These are phyloP conservation scores for Turnera subulata DNA, from an alignment of 345 rosid genomes.

Conservation along the genomic window DNA sequence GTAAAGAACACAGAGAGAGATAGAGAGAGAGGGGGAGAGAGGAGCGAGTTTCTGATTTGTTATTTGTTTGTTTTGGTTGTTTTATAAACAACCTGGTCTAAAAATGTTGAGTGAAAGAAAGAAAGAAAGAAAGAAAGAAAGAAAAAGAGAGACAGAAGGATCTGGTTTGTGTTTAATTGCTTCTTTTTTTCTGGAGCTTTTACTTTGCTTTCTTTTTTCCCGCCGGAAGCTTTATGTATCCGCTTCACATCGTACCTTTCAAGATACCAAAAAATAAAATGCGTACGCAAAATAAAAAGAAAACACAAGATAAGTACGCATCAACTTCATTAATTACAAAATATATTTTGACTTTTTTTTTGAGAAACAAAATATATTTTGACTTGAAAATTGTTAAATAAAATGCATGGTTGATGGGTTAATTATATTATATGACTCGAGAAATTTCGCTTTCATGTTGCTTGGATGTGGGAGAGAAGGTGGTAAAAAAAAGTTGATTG, in stretches of 20 bases:
- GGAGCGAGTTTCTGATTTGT: slow-evolving; percentile 17
- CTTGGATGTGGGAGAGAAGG: too few relatives aligned
- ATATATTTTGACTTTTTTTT: too few relatives aligned
- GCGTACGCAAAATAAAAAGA: too few relatives aligned
- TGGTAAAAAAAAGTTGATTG: too few relatives aligned
- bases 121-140: slow-evolving; percentile 6
- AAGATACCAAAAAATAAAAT: slow-evolving; percentile 4
- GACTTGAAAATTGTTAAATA: too few relatives aligned
- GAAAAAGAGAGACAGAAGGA: background rate
- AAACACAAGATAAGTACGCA: too few relatives aligned
- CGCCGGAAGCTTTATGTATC: slow-evolving; percentile 50
- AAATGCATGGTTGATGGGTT: too few relatives aligned
- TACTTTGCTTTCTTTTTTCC: slow-evolving; percentile 30
- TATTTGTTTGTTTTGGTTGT: background rate
- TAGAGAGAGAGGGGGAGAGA: slow-evolving; percentile 21
- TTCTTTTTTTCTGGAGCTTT: slow-evolving; percentile 4
- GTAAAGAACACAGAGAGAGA: slow-evolving; percentile 1
- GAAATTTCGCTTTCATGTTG: too few relatives aligned
- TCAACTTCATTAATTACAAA: too few relatives aligned
- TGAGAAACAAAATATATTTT: too few relatives aligned
- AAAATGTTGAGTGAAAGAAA: slow-evolving; percentile 6
- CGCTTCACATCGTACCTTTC: slow-evolving; percentile 18
- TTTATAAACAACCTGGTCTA: slow-evolving; percentile 5
- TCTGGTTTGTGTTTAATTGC: slow-evolving; percentile 11
- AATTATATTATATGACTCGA: too few relatives aligned